Evolutionary conservation across 306 rosid genomes (phyloP), one percentile per base, ranked within the genome.

Genomic region (Bauhinia variegata): DNA sequence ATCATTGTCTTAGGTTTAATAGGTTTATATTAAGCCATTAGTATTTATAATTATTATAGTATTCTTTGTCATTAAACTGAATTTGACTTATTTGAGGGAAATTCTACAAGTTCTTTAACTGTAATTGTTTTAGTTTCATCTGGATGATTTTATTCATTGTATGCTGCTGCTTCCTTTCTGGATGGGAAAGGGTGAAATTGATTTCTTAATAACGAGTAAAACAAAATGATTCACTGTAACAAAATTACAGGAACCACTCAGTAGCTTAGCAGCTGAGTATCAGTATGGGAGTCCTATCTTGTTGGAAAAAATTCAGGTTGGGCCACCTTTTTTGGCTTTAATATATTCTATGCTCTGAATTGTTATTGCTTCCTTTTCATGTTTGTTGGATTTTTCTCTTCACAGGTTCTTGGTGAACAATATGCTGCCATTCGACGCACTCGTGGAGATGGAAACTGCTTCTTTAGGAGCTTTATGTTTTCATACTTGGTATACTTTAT

Each of bases 371-470:
- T 44, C 28, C n/a, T 43, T 48, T 6, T 62, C 31, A 5, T 49
- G 28, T 37, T 77, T 58, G 31, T 11, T 68, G 61, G 31, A 73
- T 46, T 42, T 13, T 59, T 63, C 36, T 65, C 6, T 52, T 41
- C 65, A 59, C 84, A 93, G 99, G 84, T 93, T 49, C 96, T 93
- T 49, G 83, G 71, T 73, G 88, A 77, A 80, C 85, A 88, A 78
- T 88, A 93, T 82, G 80, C 86, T 78, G 85, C 95, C 62, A 93
- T 93, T 68, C 88, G 99, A 59, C 87, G 97, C 53, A 90, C 97
- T 47, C 79, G 97, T 28, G 97, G 99, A 67, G 99, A 93, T 75
- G 97, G 99, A 65, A 93, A 93, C 73, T 93, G 99, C 86, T 93
- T 93, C 89, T 88, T 90, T 16, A 85, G 99, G 7, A 71, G 96